Base-by-base conservation (phyloP, 129 eudicot species). In the Flaveria brownii region DNA sequence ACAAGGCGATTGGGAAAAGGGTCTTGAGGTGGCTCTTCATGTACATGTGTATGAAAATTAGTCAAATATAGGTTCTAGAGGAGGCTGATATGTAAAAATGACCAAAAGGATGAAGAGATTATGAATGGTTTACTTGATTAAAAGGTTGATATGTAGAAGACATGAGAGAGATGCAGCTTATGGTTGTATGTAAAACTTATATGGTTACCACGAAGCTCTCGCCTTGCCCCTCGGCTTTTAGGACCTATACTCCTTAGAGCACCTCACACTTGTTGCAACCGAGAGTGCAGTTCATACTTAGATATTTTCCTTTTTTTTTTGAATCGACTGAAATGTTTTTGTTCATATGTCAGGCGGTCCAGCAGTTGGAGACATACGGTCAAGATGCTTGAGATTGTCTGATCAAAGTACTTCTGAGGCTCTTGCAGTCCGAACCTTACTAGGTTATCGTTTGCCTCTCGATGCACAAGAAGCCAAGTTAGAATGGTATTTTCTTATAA, bases 301-400 rank as follows among this genome's bases (percentile, higher is more conserved):
- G 30, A 23, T 61, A 1, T 78, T 28, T 18, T 74, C 61, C 5
- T 16, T 71, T 39, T 7, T 65, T 54, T 67, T 65, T 25, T 42
- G 17, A 15, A 26, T 51, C 71, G 70, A 74, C 64, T 63, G 25
- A 41, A 56, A 70, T 70, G 65, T 46, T 71, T 16, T 18, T 67
- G 71, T 54, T 42, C 71, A 81, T 73, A 62, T 76, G 84, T 81
- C 72, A 93, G 98, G 98, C 5, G 98, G 98, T 56, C 98, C 98
- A 17, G 98, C 98, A 72, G 98, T 94, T 86, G 98, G 98, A 79
- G 98, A 94, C 84, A 94, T 94, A 79, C 78, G 98, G 63, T 94
- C 98, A 47, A 86, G 98, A 84, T 94, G 98, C 71, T 85, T 94
- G 74, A 84, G 98, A 79, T 78, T 94, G 36, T 84, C 98, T 72